Evolutionary conservation across 2,329 filamentous ascomycete species (phyloP).

Genomic region (Colletotrichum sp.): DNA sequence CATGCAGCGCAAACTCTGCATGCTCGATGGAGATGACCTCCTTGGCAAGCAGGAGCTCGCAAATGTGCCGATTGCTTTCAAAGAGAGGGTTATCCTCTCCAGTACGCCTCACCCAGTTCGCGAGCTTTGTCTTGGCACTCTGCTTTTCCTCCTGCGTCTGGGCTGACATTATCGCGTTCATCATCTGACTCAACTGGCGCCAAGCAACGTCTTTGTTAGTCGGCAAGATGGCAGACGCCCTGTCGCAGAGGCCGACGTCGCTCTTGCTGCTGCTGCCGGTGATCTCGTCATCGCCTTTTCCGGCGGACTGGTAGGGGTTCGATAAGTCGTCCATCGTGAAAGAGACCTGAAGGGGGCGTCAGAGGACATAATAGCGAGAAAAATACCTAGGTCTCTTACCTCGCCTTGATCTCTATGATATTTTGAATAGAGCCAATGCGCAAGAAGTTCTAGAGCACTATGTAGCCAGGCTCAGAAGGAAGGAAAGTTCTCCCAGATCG

Average conservation of each 20-base stretch:
- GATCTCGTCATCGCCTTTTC: neutral
- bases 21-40: neutral
- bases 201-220: neutral
- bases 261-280: neutral
- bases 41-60: neutral
- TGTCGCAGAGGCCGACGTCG: neutral
- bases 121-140: neutral
- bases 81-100: neutral
- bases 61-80: neutral
- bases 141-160: neutral
- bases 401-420: neutral
- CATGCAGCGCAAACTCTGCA: neutral
- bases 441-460: neutral
- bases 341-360: neutral
- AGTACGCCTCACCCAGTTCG: no score
- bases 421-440: neutral
- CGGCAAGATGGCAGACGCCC: neutral
- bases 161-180: neutral
- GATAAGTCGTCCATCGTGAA: neutral
- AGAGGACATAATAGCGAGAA: neutral
- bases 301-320: neutral
- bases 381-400: neutral
- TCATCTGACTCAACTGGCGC: neutral
- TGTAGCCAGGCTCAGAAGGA: neutral
- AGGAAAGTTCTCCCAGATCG: neutral